phyloP scores from a whole-genome alignment of 140 eudicot species.

The Anethum foeniculum region DNA sequence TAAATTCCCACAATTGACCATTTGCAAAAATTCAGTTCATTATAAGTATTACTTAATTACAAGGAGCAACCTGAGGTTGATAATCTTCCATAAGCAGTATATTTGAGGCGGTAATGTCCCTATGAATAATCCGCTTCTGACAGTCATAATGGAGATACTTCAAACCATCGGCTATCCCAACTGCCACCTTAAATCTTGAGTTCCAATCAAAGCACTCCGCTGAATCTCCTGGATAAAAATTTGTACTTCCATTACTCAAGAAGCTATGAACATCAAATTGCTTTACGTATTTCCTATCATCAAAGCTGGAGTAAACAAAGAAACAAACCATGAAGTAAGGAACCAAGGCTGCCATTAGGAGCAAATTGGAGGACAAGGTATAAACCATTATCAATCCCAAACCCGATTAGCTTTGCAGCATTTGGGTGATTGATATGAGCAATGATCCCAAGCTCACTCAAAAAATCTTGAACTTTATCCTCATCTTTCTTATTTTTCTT shows the following conservation, averaged over 20 bases:
- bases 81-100: constrained; percentile 72
- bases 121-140: constrained; percentile 80
- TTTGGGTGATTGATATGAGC: constrained; percentile 93
- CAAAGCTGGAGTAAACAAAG: neutral
- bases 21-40: neutral
- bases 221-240: constrained; percentile 29
- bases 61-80: constrained; percentile 64
- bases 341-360: constrained; percentile 77
- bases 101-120: constrained; percentile 96
- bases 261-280: neutral
- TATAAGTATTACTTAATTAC: neutral
- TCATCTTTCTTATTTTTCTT: constrained; percentile 71
- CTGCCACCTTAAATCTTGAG: constrained; percentile 59
- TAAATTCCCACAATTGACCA: constrained; percentile 24
- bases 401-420: constrained; percentile 71
- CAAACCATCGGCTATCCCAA: constrained; percentile 87
- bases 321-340: constrained; percentile 50
- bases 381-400: constrained; percentile 62
- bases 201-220: constrained; percentile 57
- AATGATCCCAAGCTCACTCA: constrained; percentile 86
- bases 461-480: constrained; percentile 64
- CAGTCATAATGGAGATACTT: constrained; percentile 77
- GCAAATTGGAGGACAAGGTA: constrained; percentile 81
- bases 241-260: constrained; percentile 3
- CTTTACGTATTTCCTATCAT: neutral